phyloP scores from a whole-genome alignment of 2,329 filamentous ascomycete species.

The Neonectria hederae region DNA sequence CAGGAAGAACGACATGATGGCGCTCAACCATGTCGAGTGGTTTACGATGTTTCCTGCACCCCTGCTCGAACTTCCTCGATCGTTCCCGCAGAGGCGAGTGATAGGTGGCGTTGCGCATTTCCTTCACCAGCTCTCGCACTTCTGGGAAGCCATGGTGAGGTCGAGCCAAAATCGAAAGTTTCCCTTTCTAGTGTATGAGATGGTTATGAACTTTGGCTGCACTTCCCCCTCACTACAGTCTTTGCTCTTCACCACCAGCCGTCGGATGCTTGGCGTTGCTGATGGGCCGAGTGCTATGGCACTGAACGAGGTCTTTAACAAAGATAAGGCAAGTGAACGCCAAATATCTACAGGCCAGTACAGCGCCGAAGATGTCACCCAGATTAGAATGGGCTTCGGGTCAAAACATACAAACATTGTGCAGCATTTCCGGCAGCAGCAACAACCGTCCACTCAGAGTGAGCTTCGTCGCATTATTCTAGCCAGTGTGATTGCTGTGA shows the following conservation, averaged over 20 bases:
- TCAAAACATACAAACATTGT: constrained; percentile 24
- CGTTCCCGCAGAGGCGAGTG: constrained; percentile 8
- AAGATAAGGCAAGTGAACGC: constrained; percentile 40
- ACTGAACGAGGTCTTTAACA: constrained; percentile 37
- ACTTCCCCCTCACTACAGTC: constrained; percentile 36
- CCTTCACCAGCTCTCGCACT: constrained; percentile 31
- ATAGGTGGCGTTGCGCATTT: constrained; percentile 36
- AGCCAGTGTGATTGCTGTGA: not conserved
- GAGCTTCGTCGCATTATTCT: constrained; percentile 12
- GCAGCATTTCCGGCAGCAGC: constrained; percentile 7
- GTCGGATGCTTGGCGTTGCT: constrained; percentile 38
- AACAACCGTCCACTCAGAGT: constrained; percentile 23
- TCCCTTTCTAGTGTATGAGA: constrained; percentile 44
- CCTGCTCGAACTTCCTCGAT: constrained; percentile 20
- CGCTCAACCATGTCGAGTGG: constrained; percentile 39
- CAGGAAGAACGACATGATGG: constrained; percentile 37
- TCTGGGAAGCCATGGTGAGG: constrained; percentile 35
- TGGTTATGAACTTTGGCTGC: constrained; percentile 38
- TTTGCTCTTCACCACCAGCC: constrained; percentile 45
- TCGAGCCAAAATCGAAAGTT: constrained; percentile 32
- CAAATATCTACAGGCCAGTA: constrained; percentile 15
- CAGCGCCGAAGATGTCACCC: constrained; percentile 16
- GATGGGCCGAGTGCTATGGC: constrained; percentile 29
- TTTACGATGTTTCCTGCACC: constrained; percentile 43
- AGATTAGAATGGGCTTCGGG: constrained; percentile 18